A percentile compares a stretch with the other conserved stretches of the same genome.
These are phyloP conservation scores for Phyllosticta capitalensis DNA, from an alignment of 2,329 filamentous ascomycete genomes.

Conservation along the genomic window DNA sequence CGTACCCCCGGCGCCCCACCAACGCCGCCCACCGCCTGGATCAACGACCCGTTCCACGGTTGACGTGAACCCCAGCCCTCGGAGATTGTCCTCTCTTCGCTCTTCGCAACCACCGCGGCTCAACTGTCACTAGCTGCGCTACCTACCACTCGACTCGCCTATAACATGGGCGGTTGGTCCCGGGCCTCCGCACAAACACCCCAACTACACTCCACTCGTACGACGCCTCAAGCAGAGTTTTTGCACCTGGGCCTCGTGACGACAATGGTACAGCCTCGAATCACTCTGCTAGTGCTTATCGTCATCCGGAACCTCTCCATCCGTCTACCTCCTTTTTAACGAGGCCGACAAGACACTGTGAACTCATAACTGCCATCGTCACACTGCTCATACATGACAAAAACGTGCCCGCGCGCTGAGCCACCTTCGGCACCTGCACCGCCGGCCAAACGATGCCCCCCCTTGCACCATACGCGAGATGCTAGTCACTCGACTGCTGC, in stretches of 20 bases:
- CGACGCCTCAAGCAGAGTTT: too few species aligned
- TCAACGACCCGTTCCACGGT: background rate
- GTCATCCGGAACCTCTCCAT: background rate
- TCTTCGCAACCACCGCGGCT: background rate
- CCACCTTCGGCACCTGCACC: background rate
- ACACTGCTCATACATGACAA: too few species aligned
- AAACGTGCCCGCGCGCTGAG: background rate
- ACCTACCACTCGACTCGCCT: background rate
- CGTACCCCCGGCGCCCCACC: too few species aligned
- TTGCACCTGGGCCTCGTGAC: background rate
- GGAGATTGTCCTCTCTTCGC: slow-evolving; percentile 1
- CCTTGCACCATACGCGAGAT: background rate
- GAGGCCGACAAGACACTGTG: background rate
- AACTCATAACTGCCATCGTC: too few species aligned
- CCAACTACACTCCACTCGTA: too few species aligned
- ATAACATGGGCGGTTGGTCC: too few species aligned
- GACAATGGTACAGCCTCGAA: background rate
- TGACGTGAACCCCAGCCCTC: slow-evolving; percentile 1
- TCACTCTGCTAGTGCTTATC: background rate
- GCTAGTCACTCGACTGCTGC: background rate
- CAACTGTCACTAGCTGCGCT: background rate
- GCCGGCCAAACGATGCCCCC: too few species aligned
- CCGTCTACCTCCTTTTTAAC: background rate
- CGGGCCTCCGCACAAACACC: too few species aligned
- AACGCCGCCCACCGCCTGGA: too few species aligned